Conservation (phyloP, 2,329 filamentous ascomycete species). For the Apiospora koreana region DNA sequence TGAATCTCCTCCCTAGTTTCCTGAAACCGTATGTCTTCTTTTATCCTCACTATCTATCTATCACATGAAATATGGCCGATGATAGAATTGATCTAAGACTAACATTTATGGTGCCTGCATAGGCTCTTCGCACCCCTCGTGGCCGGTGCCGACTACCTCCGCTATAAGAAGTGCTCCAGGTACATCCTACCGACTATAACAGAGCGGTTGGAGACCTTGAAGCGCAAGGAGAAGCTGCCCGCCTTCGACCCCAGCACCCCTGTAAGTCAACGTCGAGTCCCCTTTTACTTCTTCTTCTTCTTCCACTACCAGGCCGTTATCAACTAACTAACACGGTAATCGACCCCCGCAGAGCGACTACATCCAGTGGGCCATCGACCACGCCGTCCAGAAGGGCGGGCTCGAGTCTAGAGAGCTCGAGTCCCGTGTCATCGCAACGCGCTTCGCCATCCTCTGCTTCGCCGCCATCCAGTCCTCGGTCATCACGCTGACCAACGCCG, state of each 20-base stretch:
- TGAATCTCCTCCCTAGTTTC: constrained; percentile 31
- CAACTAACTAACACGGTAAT: not conserved
- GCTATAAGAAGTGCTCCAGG: constrained; percentile 31
- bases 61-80: too few relatives aligned
- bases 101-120: constrained; percentile 7
- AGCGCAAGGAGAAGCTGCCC: constrained; percentile 24
- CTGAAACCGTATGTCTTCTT: constrained; percentile 35
- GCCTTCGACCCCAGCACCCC: constrained; percentile 18
- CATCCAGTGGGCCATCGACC: constrained; percentile 40
- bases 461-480: constrained; percentile 40
- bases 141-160: constrained; percentile 31
- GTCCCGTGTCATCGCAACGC: constrained; percentile 33
- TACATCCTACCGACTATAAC: constrained; percentile 36
- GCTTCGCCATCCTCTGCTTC: constrained; percentile 36
- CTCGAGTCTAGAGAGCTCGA: constrained; percentile 29
- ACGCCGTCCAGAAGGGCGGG: constrained; percentile 31
- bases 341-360: constrained; percentile 34
- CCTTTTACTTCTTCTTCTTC: not conserved
- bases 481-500: constrained; percentile 38
- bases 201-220: constrained; percentile 27
- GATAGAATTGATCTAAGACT: not conserved
- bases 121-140: constrained; percentile 32
- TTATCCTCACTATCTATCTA: too few relatives aligned
- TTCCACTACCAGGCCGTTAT: too few relatives aligned
- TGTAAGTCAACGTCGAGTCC: constrained; percentile 18